Percentiles rank a stretch among this genome's conserved stretches.
Evolutionary conservation across 2,329 filamentous ascomycete species (phyloP).

Genomic region (Dothiorella sarmentorum): DNA sequence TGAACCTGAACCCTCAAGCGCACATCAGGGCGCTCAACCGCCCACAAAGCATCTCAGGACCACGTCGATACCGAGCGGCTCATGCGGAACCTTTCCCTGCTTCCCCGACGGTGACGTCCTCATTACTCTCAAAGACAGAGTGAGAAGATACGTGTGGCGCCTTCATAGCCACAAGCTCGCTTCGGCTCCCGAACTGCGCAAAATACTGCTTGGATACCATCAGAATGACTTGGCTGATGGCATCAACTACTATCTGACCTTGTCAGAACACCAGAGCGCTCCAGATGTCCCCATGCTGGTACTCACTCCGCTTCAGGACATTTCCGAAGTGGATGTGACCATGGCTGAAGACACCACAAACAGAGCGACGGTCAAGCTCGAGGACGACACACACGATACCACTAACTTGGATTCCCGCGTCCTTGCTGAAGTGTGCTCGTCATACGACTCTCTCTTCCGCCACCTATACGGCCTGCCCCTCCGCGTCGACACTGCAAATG

Average conservation of each 20-base stretch:
- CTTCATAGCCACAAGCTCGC: conserved; percentile 22
- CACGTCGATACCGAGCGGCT: no score
- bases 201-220: not conserved
- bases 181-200: no score
- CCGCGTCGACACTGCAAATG: conserved; percentile 20
- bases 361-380: not conserved
- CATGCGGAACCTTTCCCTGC: not conserved
- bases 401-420: not conserved
- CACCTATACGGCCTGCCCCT: conserved; percentile 27
- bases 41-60: no score
- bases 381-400: not conserved
- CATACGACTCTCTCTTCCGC: conserved; percentile 27
- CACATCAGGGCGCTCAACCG: no score
- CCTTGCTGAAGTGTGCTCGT: not conserved
- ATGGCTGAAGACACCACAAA: not conserved
- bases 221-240: not conserved
- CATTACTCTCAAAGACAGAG: conserved; percentile 13
- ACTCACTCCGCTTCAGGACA: no score
- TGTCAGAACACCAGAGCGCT: no score
- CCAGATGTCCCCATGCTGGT: no score
- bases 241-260: not conserved
- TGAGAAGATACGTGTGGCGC: conserved; percentile 3
- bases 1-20: no score
- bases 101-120: conserved; percentile 22
- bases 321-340: no score